Evolutionary conservation across 768 basidiomycete species (phyloP), one percentile per base, ranked within the genome.

Genomic region (Xerocomus potaroensis): DNA sequence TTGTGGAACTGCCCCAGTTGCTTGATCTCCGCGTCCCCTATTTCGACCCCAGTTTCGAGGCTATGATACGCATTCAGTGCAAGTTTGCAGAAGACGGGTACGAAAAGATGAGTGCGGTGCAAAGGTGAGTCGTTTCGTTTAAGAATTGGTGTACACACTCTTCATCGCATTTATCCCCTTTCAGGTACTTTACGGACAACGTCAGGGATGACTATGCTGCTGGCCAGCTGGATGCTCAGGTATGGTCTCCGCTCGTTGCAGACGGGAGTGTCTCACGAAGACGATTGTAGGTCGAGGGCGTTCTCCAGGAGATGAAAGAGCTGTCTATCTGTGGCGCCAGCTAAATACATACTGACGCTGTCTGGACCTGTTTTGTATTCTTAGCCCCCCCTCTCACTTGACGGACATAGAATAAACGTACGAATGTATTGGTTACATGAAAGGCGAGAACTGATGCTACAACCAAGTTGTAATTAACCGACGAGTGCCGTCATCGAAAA

Each of bases 51-150:
- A 93, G 89, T 56, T 98, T 98, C 64, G 96, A 98, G 69, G 91
- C 95, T 37, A 98, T 98, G 95, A 92, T 93, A 54, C 80, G 96
- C 24, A 90, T 96, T 82, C 96, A 99, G 62, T 81, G 89, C 61
- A 93, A 94, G 61, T 98, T 98, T 62, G 94, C 95, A 0, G 91
- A 97, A 66, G 95, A 99, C 58, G 94, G 95, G 0, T 98, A 99
- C 64, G 93, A 97, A 71, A 96, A 93, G 69, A 79, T 97, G 41
- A 87, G 92, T 41, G 84, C 91, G 36, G 94, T 97, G 8, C 95
- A 99, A 67, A 73, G 91, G 84, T 91, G 51, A 16, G 41, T 36
- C 21, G n/a, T 4, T 30, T 27, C 16, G 12, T 6, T 15, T 24
- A 0, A 91, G 18, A 14, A 41, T 83, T 88, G 51, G 21, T 11